These are phyloP conservation scores for Cryomyces minteri DNA, from an alignment of 495 filamentous ascomycete species.

Conservation along the genomic window DNA sequence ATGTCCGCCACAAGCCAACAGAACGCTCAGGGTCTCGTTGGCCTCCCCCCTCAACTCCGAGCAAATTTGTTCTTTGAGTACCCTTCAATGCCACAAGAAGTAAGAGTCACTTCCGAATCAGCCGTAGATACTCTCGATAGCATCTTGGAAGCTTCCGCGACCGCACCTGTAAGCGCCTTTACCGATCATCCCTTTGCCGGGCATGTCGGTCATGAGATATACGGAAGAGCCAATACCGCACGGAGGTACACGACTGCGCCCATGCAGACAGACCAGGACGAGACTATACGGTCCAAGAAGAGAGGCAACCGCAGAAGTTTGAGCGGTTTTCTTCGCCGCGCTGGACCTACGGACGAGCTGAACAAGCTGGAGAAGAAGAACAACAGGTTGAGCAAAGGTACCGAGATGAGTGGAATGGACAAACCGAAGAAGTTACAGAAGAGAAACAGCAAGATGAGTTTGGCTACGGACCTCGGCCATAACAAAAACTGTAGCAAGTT, in stretches of 20 bases:
- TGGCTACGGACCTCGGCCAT: neutral
- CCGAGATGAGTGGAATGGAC: slow-evolving; percentile 3
- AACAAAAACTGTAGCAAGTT: neutral
- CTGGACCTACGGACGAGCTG: slow-evolving; percentile 4
- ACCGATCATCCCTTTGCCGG: slow-evolving; percentile 83
- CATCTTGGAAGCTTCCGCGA: slow-evolving; percentile 85
- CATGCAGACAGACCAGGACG: slow-evolving; percentile 2
- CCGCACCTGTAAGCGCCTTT: slow-evolving; percentile 84
- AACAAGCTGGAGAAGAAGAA: slow-evolving; percentile 15
- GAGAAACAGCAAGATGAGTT: slow-evolving; percentile 13
- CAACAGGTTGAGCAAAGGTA: slow-evolving; percentile 4
- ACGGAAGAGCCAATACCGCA: slow-evolving; percentile 10
- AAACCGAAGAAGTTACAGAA: slow-evolving; percentile 16
- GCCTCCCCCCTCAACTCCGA: slow-evolving; percentile 71
- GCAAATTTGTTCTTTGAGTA: slow-evolving; percentile 83
- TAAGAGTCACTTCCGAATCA: slow-evolving; percentile 61
- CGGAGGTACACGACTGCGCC: slow-evolving; percentile 2
- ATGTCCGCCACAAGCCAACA: slow-evolving; percentile 13
- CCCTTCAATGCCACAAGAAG: slow-evolving; percentile 33
- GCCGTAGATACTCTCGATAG: slow-evolving; percentile 80
- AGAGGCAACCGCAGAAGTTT: slow-evolving; percentile 12
- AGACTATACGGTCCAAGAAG: slow-evolving; percentile 1
- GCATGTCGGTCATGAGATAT: slow-evolving; percentile 21
- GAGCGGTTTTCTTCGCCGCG: slow-evolving; percentile 9
- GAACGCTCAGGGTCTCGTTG: slow-evolving; percentile 17